A percentile compares a stretch with the other conserved stretches of the same genome.
phyloP scores from a whole-genome alignment of 2,329 filamentous ascomycete species.

The Botrytis pseudocinerea region DNA sequence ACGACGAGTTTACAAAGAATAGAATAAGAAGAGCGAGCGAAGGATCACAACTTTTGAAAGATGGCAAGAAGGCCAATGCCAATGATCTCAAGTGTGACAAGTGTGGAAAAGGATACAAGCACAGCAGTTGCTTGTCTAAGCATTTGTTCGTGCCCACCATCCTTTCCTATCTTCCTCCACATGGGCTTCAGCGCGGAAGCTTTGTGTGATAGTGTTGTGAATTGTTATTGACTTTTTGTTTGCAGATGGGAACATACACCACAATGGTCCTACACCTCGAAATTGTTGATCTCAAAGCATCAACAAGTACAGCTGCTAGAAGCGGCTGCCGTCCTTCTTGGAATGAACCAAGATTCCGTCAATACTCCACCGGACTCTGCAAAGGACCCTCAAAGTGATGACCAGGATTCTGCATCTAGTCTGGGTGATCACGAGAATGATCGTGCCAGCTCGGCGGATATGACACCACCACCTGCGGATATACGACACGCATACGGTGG shows the following conservation, averaged over 20 bases:
- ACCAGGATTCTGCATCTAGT: constrained; percentile 76
- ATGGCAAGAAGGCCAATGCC: constrained; percentile 74
- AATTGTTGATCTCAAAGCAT: constrained; percentile 97
- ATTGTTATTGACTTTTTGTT: constrained; percentile 42
- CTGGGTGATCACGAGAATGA: constrained; percentile 73
- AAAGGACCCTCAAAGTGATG: constrained; percentile 68
- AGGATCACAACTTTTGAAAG: constrained; percentile 78
- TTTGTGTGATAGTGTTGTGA: constrained; percentile 40
- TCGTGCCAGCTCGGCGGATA: constrained; percentile 82
- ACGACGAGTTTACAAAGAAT: constrained; percentile 47
- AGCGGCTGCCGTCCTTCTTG: constrained; percentile 91
- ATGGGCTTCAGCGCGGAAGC: constrained; percentile 45
- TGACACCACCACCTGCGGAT: constrained; percentile 77
- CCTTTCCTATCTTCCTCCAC: constrained; percentile 41
- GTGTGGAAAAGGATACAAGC: constrained; percentile 99
- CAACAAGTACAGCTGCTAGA: constrained; percentile 98
- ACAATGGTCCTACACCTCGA: constrained; percentile 95
- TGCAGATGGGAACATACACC: constrained; percentile 98
- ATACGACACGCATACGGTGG: constrained; percentile 53
- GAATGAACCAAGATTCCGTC: constrained; percentile 70
- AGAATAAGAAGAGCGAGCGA: constrained; percentile 73
- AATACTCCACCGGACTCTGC: constrained; percentile 65
- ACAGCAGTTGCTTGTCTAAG: constrained; percentile 99
- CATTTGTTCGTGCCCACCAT: constrained; percentile 90
- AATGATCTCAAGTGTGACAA: constrained; percentile 93